Conservation (phyloP, 2,329 filamentous ascomycete genomes). For the Ophiocordyceps unilateralis region DNA sequence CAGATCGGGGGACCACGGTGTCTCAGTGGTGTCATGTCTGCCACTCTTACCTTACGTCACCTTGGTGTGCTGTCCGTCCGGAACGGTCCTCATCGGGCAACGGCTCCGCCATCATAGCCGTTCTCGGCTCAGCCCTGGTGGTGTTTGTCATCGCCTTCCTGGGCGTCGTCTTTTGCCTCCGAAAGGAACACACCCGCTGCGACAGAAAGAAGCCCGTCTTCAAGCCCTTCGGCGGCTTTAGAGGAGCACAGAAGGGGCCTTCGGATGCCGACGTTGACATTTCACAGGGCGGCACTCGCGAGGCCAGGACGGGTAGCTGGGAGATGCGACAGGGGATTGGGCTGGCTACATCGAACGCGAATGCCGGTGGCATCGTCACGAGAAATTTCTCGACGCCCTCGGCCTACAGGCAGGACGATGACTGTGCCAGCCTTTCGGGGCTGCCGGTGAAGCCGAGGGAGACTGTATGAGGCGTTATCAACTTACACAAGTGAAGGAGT, state of each 20-base stretch:
- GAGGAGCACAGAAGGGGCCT: constrained; percentile 25
- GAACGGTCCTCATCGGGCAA: not conserved
- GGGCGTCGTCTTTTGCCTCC: constrained; percentile 11
- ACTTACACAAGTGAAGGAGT: too few species aligned
- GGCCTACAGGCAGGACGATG: constrained; percentile 8
- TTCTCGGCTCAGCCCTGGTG: constrained; percentile 19
- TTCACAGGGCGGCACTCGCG: constrained; percentile 19
- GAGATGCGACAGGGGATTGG: constrained; percentile 19
- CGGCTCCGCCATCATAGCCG: too few species aligned
- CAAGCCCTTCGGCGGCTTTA: constrained; percentile 19
- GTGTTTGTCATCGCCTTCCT: constrained; percentile 15
- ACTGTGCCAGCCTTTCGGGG: constrained; percentile 18
- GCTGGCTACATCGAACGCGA: constrained; percentile 2
- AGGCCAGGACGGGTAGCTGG: constrained; percentile 32
- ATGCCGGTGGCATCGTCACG: constrained; percentile 8
- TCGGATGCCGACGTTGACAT: constrained; percentile 25
- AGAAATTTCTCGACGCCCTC: constrained; percentile 7
- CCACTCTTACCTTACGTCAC: constrained; percentile 8
- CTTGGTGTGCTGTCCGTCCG: constrained; percentile 19
- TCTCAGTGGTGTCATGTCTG: constrained; percentile 29
- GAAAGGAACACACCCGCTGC: not conserved
- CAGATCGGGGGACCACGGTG: constrained; percentile 14
- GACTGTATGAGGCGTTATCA: constrained; percentile 15
- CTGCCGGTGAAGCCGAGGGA: constrained; percentile 22
- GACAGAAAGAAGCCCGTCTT: not conserved